Conservation (phyloP, 192 early-diverging fungal genomes). For the Chytriomyces hyalinus region DNA sequence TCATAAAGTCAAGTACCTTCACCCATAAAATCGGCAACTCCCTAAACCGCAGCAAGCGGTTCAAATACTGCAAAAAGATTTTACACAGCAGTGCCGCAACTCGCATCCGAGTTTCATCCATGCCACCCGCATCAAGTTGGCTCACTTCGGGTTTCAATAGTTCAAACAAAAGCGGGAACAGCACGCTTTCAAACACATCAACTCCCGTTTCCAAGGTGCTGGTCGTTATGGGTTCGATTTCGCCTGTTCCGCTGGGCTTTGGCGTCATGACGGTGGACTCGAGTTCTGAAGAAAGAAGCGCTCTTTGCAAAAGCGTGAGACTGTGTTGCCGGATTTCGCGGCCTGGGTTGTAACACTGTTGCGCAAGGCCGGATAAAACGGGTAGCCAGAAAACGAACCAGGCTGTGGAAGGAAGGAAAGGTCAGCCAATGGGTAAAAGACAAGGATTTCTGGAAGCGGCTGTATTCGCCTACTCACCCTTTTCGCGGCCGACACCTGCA, state of each 20-base stretch:
- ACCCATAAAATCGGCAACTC: slow-evolving; percentile 69
- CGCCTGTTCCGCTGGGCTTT: slow-evolving; percentile 25
- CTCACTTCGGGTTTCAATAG: slow-evolving; percentile 75
- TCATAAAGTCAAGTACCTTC: slow-evolving; percentile 69
- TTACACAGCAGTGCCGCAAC: slow-evolving; percentile 73
- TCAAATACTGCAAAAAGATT: slow-evolving; percentile 76
- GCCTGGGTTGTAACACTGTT: slow-evolving; percentile 76
- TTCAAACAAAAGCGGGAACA: slow-evolving; percentile 89
- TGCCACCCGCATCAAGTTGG: slow-evolving; percentile 61
- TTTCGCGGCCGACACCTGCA: slow-evolving; percentile 43
- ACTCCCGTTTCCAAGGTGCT: slow-evolving; percentile 54
- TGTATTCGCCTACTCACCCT: slow-evolving; percentile 40
- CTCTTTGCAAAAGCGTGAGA: slow-evolving; percentile 80
- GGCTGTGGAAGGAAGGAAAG: slow-evolving; percentile 43
- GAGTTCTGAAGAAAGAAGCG: slow-evolving; percentile 68
- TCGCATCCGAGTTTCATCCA: slow-evolving; percentile 78
- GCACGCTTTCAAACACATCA: slow-evolving; percentile 79
- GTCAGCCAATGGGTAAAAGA: slow-evolving; percentile 5
- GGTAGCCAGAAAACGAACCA: slow-evolving; percentile 84
- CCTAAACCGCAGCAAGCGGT: slow-evolving; percentile 57
- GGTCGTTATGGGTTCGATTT: slow-evolving; percentile 17
- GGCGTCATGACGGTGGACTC: slow-evolving; percentile 30
- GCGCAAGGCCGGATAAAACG: slow-evolving; percentile 71
- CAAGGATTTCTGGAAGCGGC: not conserved
- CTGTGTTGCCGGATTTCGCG: slow-evolving; percentile 83